phyloP scores from a whole-genome alignment of 2,329 filamentous ascomycete genomes.

The Phyllosticta citribraziliensis region DNA sequence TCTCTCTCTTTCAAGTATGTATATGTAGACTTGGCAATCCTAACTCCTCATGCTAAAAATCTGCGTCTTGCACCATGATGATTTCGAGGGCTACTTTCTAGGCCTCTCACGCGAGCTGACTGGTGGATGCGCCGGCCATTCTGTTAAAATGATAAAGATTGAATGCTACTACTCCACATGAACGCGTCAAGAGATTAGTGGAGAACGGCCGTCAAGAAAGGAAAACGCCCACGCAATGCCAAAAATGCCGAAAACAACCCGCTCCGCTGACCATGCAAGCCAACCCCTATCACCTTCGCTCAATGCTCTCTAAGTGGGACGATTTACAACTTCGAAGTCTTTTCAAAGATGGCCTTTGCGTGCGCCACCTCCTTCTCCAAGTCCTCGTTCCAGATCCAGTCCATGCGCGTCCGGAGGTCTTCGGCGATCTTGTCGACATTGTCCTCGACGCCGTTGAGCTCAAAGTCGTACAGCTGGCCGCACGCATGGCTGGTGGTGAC shows the following conservation, averaged over 20 bases:
- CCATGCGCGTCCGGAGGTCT: conserved; percentile 23
- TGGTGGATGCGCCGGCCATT: too few species aligned
- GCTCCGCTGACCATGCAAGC: not conserved
- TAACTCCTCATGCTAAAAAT: too few species aligned
- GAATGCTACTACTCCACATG: too few species aligned
- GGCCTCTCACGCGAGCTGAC: too few species aligned
- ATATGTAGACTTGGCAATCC: too few species aligned
- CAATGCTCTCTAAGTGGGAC: not conserved
- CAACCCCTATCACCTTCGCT: not conserved
- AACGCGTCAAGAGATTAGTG: not conserved
- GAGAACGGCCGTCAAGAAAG: not conserved
- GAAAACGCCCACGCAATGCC: not conserved
- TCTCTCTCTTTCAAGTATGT: not conserved
- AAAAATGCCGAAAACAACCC: not conserved
- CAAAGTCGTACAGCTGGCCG: conserved; percentile 31
- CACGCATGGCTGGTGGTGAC: conserved; percentile 31
- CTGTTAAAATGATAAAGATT: too few species aligned
- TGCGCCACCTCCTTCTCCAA: conserved; percentile 20
- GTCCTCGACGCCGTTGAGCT: conserved; percentile 22
- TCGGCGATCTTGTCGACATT: conserved; percentile 24
- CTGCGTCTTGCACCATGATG: too few species aligned
- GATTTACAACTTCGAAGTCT: not conserved
- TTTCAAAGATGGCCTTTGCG: not conserved
- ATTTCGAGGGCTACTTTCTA: too few species aligned
- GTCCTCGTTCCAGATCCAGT: conserved; percentile 33